These are phyloP conservation scores for Avena sativa DNA, from an alignment of 176 grass and related monocot species.

Conservation along the genomic window DNA sequence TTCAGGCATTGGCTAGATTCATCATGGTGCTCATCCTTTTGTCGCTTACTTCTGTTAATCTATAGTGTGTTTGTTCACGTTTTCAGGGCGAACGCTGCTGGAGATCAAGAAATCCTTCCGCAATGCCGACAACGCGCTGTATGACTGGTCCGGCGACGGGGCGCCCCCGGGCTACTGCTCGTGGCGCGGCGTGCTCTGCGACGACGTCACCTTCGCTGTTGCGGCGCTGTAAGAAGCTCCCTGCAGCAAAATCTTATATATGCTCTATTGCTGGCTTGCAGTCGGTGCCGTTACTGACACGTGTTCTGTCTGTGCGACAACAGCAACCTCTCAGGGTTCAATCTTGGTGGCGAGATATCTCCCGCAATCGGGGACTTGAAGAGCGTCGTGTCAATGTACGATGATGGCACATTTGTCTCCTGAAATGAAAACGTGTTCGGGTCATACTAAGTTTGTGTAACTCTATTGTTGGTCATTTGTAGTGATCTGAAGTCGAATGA, in stretches of 20 bases:
- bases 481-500: slow-evolving; percentile 84
- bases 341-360: slow-evolving; percentile 90
- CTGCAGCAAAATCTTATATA: background rate
- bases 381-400: slow-evolving; percentile 78
- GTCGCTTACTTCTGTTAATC: background rate
- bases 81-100: slow-evolving; percentile 71
- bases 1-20: background rate
- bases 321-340: slow-evolving; percentile 87
- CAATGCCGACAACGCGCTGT: slow-evolving; percentile 82
- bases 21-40: background rate
- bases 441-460: background rate
- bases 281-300: slow-evolving; percentile 6
- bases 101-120: slow-evolving; percentile 97
- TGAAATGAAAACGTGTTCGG: background rate
- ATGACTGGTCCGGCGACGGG: slow-evolving; percentile 71
- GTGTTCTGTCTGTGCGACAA: slow-evolving; percentile 5
- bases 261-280: background rate
- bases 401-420: background rate
- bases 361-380: slow-evolving; percentile 80
- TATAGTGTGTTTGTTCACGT: background rate
- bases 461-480: background rate
- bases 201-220: slow-evolving; percentile 86
- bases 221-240: slow-evolving; percentile 72
- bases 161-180: slow-evolving; percentile 61
- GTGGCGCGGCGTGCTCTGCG: slow-evolving; percentile 91